Evolutionary conservation across 371 early-diverging fungal species (phyloP).

Genomic region (Syncephalastrum contaminatum): DNA sequence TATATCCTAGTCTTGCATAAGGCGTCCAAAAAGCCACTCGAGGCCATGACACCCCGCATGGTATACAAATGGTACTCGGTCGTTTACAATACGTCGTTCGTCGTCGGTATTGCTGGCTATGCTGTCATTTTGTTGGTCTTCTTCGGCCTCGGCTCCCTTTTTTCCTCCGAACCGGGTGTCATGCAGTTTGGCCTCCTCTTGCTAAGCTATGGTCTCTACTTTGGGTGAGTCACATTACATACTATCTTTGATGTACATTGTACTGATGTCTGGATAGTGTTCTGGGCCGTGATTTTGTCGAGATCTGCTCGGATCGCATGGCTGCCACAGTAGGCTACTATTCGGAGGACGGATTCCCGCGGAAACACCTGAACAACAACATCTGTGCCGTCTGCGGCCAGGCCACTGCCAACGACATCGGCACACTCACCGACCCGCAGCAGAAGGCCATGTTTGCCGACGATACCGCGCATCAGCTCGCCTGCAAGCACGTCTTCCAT

Average conservation of each 20-base stretch:
- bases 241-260: not conserved
- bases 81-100: constrained; percentile 63
- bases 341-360: constrained; percentile 67
- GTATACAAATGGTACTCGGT: constrained; percentile 73
- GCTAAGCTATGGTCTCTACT: constrained; percentile 68
- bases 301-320: constrained; percentile 82
- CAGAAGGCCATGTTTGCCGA: constrained; percentile 31
- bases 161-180: constrained; percentile 37
- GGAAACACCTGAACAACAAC: constrained; percentile 66
- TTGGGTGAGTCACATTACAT: constrained; percentile 53
- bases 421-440: constrained; percentile 24
- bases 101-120: constrained; percentile 64
- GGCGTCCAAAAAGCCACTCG: constrained; percentile 63
- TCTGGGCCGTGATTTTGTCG: constrained; percentile 83
- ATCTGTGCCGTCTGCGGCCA: constrained; percentile 87
- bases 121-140: constrained; percentile 54
- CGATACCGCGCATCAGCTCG: constrained; percentile 65
- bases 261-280: constrained; percentile 41
- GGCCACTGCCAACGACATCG: constrained; percentile 29
- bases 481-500: constrained; percentile 85
- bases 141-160: constrained; percentile 53
- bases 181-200: constrained; percentile 50
- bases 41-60: constrained; percentile 65
- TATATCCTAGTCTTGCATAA: constrained; percentile 48
- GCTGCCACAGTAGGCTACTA: constrained; percentile 78